A percentile compares a stretch with the other conserved stretches of the same genome.
These are phyloP conservation scores for Fusarium torulosum DNA, from an alignment of 2,329 filamentous ascomycete genomes.

Conservation along the genomic window DNA sequence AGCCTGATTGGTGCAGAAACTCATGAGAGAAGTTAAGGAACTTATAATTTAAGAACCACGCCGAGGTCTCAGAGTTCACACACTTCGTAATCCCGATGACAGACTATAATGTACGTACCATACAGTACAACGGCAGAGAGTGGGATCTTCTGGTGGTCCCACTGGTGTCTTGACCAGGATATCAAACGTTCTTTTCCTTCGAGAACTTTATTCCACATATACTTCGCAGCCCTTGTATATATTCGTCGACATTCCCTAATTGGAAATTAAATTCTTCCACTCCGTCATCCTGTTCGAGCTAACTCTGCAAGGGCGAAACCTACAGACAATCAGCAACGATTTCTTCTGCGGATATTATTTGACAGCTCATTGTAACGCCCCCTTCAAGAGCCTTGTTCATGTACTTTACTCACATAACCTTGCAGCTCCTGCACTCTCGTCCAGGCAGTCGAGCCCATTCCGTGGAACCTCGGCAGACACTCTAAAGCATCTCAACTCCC, in stretches of 20 bases:
- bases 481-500: not conserved
- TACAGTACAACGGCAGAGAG: not conserved
- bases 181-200: slow-evolving; percentile 34
- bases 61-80: not conserved
- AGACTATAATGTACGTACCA: not conserved
- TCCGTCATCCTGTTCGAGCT: not conserved
- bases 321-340: not conserved
- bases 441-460: too few species aligned
- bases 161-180: slow-evolving; percentile 20
- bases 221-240: slow-evolving; percentile 13
- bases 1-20: not conserved
- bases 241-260: slow-evolving; percentile 7
- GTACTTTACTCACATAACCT: not conserved
- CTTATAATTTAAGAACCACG: not conserved
- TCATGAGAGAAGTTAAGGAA: not conserved
- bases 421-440: too few species aligned
- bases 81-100: not conserved
- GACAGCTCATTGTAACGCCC: not conserved
- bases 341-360: not conserved
- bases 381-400: not conserved
- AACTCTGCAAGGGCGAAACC: not conserved
- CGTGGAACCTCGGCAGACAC: not conserved
- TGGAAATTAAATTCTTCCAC: not conserved
- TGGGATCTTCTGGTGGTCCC: slow-evolving; percentile 25
- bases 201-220: slow-evolving; percentile 31